Conservation (phyloP, 75 land plant genomes). For the Azolla pinnata region DNA sequence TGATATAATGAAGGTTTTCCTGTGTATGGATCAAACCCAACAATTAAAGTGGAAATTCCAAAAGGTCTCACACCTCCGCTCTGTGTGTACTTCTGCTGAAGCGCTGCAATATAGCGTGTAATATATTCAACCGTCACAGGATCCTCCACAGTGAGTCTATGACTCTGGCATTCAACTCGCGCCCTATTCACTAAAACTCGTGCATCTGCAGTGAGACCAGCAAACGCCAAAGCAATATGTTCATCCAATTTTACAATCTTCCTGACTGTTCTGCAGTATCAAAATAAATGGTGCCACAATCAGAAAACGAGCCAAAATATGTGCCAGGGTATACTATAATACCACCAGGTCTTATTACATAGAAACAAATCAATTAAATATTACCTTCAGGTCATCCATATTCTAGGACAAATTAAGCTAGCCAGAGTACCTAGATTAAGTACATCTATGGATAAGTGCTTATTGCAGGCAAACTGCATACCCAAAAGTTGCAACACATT, state of each 20-base stretch:
- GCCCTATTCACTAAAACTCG: constrained; percentile 83
- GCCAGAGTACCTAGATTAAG: not conserved
- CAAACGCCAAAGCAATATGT: constrained; percentile 91
- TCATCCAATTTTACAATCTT: constrained; percentile 80
- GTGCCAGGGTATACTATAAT: too few relatives aligned
- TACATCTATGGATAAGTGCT: too few relatives aligned
- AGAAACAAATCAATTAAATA: not conserved
- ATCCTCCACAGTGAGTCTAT: constrained; percentile 90
- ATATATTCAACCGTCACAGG: constrained; percentile 97
- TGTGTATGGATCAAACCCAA: constrained; percentile 91
- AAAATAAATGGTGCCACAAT: not conserved
- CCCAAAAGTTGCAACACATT: too few relatives aligned
- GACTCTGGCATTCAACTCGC: constrained; percentile 90
- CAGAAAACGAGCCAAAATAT: too few relatives aligned
- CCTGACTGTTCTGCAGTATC: constrained; percentile 47
- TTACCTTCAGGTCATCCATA: not conserved
- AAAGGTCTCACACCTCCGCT: constrained; percentile 98
- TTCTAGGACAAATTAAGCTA: not conserved
- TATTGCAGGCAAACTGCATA: too few relatives aligned
- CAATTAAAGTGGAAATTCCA: constrained; percentile 87
- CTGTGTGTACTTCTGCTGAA: constrained; percentile 98
- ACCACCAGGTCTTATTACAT: too few relatives aligned
- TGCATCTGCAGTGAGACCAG: constrained; percentile 96
- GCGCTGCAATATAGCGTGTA: constrained; percentile 89
- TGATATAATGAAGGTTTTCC: constrained; percentile 77